phyloP scores from a whole-genome alignment of 2,329 filamentous ascomycete genomes.

The Chrysosphaeria jannelii region DNA sequence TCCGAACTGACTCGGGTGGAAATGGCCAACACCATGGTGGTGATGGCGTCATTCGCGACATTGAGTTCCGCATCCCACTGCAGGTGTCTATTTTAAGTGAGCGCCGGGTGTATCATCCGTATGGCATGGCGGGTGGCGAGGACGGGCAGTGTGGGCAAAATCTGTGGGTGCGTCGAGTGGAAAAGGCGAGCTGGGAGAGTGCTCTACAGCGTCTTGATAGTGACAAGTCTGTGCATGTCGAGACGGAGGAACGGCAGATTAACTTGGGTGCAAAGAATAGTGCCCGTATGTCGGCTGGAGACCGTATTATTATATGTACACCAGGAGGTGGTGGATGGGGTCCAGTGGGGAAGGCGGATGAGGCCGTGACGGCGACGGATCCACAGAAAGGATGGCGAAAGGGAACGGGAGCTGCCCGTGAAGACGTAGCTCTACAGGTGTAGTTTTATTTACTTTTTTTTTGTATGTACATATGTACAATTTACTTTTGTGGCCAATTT shows the following conservation, averaged over 20 bases:
- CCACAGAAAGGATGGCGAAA: constrained; percentile 20
- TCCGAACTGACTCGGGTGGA: constrained; percentile 8
- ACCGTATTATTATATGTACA: constrained; percentile 48
- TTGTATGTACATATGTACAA: too few species aligned
- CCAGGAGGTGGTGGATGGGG: constrained; percentile 63
- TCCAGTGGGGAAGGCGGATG: constrained; percentile 22
- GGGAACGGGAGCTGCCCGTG: constrained; percentile 23
- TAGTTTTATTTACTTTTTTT: too few species aligned
- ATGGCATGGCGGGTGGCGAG: constrained; percentile 57
- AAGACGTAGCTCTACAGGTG: constrained; percentile 27
- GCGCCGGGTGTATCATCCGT: constrained; percentile 44
- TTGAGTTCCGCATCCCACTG: constrained; percentile 22
- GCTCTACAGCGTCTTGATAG: constrained; percentile 11
- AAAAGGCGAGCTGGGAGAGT: constrained; percentile 20
- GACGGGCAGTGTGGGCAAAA: constrained; percentile 58
- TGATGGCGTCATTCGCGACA: constrained; percentile 9
- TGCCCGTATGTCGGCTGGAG: constrained; percentile 43
- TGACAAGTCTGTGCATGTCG: constrained; percentile 7
- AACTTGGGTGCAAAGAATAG: constrained; percentile 59
- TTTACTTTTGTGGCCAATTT: too few species aligned
- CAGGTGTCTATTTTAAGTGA: constrained; percentile 58
- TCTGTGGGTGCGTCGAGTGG: constrained; percentile 53
- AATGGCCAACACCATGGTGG: constrained; percentile 8
- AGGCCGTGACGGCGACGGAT: constrained; percentile 19
- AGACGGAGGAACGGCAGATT: constrained; percentile 29